Conservation (phyloP, 768 basidiomycete genomes). For the Sporobolomyces roseus region DNA sequence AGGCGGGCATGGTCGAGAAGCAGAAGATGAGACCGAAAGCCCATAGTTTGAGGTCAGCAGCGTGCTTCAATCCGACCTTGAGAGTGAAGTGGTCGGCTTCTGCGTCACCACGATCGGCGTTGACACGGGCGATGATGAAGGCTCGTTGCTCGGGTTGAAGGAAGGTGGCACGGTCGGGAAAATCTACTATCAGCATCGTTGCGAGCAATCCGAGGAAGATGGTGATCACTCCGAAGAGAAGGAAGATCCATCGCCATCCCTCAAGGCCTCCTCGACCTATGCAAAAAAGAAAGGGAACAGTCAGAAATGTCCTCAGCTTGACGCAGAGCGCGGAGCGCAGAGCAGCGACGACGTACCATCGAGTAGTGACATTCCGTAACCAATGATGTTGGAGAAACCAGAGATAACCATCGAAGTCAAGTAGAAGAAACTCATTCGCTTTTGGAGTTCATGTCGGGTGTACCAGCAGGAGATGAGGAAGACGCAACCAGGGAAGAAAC, state of each 20-base stretch:
- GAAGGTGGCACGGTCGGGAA: slow-evolving; percentile 49
- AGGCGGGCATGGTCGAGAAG: slow-evolving; percentile 35
- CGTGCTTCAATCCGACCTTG: slow-evolving; percentile 31
- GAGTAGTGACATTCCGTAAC: slow-evolving; percentile 32
- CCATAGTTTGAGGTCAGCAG: slow-evolving; percentile 46
- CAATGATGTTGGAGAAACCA: slow-evolving; percentile 45
- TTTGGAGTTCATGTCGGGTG: slow-evolving; percentile 45
- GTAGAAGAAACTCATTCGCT: slow-evolving; percentile 46
- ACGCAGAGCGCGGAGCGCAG: too few relatives aligned
- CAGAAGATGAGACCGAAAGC: slow-evolving; percentile 45
- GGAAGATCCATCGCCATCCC: slow-evolving; percentile 46
- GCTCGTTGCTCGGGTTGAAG: slow-evolving; percentile 43
- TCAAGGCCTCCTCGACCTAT: slow-evolving; percentile 32
- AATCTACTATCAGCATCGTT: slow-evolving; percentile 45
- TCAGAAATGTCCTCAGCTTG: too few relatives aligned
- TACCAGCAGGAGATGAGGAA: slow-evolving; percentile 45
- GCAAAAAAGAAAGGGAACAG: too few relatives aligned
- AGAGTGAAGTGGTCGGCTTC: slow-evolving; percentile 43
- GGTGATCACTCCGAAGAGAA: slow-evolving; percentile 45
- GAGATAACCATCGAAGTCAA: slow-evolving; percentile 46
- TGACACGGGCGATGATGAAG: slow-evolving; percentile 43
- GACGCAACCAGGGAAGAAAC: slow-evolving; percentile 43
- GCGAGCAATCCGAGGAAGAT: slow-evolving; percentile 43
- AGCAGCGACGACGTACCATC: too few relatives aligned
- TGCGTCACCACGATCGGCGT: slow-evolving; percentile 47